Conservation (phyloP, 768 basidiomycete species). For the Trametes villosa region DNA sequence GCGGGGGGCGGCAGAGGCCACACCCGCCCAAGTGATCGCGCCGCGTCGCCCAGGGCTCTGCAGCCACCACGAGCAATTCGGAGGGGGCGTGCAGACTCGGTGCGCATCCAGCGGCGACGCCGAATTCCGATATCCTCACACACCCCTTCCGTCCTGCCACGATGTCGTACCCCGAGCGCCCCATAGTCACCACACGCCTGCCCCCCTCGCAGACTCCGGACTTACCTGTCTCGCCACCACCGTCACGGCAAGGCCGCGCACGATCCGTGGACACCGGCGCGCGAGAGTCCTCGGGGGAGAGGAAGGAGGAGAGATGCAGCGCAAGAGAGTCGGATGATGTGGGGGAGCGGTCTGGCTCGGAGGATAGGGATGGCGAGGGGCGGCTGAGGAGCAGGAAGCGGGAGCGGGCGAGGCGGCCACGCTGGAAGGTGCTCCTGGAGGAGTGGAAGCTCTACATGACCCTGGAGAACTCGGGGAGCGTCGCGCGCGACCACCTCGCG, state of each 20-base stretch:
- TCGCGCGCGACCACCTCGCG: constrained; percentile 58
- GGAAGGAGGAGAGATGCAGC: neutral
- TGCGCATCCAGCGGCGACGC: neutral
- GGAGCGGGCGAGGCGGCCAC: neutral
- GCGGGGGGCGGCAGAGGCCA: too few relatives aligned
- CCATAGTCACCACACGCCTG: constrained; percentile 5
- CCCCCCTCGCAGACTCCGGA: constrained; percentile 8
- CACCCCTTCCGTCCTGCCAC: constrained; percentile 2
- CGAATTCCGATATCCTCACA: neutral
- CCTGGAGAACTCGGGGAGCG: constrained; percentile 52
- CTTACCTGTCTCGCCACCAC: constrained; percentile 10
- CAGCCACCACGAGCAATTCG: constrained; percentile 1
- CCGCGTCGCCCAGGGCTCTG: neutral
- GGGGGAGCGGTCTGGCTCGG: neutral
- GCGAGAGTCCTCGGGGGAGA: neutral
- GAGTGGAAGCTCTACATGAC: constrained; percentile 32
- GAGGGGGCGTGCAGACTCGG: neutral
- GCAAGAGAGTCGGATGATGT: neutral
- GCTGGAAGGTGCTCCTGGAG: constrained; percentile 8
- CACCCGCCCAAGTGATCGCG: too few relatives aligned
- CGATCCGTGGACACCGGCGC: neutral
- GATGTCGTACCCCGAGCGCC: constrained; percentile 14
- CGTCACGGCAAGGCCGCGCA: neutral
- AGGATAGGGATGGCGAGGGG: constrained; percentile 7
- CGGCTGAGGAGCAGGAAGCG: neutral